Evolutionary conservation across 1,284 basidiomycete genomes (phyloP), one percentile per base, ranked within the genome.

Genomic region (Leccinum subfulvum): DNA sequence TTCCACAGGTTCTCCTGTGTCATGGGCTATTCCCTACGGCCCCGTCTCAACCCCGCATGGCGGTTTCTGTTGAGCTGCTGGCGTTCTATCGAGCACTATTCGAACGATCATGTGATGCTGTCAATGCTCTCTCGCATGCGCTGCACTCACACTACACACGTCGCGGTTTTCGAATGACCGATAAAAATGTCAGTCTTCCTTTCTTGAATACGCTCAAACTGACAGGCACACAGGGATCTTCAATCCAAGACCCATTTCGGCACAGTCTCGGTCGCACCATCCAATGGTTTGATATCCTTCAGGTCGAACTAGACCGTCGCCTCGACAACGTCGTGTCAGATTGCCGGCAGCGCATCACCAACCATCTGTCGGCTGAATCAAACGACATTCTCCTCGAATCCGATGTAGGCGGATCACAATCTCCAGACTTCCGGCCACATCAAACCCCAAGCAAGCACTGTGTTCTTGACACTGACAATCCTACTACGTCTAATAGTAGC

Each of bases 241-340:
- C 13, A 6, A 52, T 52, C 4, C 23, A 52, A 26, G 49, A 52
- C 13, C 49, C 49, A 52, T 52, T 52, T 7, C 13, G 14, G 23
- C 23, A 3, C 2, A 52, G 49, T 26, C 49, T 52, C 23, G 10
- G 49, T 16, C 21, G 7, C 5, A 58, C 61, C 1, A 49, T 62
- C 4, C 58, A 62, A 26, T 62, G 58, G 61, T 60, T 41, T 6
- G 44, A 62, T 14, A n/a, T 56, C 1, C 47, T 60, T 3, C 44
- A 51, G 1, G 61, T 60, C 3, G 44, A 62, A 51, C n/a, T 60
- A 3, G 53, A 62, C 13, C 13, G 23, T 16, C 49, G 23, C 4
- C 49, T 51, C 21, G 49, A 51, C 10, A 51, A 8, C 4, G 49
- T 7, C 4, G 23, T 52, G 11, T 6, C 41, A 18, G 41, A 44